Base-by-base conservation (phyloP, 495 filamentous ascomycete genomes). In the Penicillium ochrochloron region DNA sequence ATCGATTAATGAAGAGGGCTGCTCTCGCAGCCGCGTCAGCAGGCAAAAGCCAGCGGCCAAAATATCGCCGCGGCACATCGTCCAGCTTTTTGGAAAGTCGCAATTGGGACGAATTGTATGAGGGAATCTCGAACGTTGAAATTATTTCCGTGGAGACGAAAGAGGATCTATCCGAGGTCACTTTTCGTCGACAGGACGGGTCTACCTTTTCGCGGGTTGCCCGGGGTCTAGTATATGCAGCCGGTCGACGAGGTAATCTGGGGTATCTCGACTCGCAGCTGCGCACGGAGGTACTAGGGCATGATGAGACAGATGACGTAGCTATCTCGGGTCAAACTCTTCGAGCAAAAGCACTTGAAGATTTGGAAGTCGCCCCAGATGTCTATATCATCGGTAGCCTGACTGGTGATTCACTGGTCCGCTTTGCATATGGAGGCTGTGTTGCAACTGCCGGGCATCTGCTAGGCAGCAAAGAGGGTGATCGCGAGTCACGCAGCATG, bases 351-450 rank as follows among this genome's bases (percentile, higher is more conserved):
- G 81, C 83, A 0, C 75, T 85, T 33, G 75, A 78, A 21, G 81
- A 83, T 58, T 71, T 88, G 25, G 84, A 89, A 67, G 75, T 89
- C 60, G 79, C 84, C 0, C 79, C 73, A 2, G 74, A 79, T 25
- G 73, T 89, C n/a, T 89, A 86, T 68, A 82, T 85, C 44, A 83
- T 88, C 39, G 88, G 88, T 11, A 89, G 87, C 57, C 66, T 90
- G 57, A 86, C 86, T 0, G 88, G 88, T 2, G 88, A 90, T 67
- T 88, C 86, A 5, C 78, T 90, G 3, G 83, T 90, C 34, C 80
- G 88, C 2, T 89, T 88, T 66, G 84, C 86, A 1, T 84, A 87
- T 29, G 88, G 88, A 1, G 82, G 88, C 12, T 88, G 88, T 65
- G 81, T 84, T 8, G 85, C 83, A 67, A 78, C 83, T 5, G 88